A percentile compares a stretch with the other conserved stretches of the same genome.
phyloP scores from a whole-genome alignment of 495 filamentous ascomycete genomes.

The Penicillium manginii region DNA sequence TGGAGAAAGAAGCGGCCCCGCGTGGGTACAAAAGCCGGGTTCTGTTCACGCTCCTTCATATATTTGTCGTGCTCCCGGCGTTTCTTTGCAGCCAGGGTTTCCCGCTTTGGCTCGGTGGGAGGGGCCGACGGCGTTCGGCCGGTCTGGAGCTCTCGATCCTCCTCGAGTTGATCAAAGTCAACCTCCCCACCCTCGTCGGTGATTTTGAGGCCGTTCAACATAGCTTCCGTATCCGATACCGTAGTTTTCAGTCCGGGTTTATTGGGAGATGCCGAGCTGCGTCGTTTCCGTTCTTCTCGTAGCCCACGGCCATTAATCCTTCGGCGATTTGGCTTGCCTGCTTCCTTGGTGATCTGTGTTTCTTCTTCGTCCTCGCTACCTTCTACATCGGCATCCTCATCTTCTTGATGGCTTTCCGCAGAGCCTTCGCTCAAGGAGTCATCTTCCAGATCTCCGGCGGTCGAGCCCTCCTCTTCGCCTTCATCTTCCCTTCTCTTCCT shows the following conservation, averaged over 20 bases:
- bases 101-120: conserved; percentile 41
- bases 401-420: conserved; percentile 72
- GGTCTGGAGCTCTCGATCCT: conserved; percentile 32
- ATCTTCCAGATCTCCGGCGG: conserved; percentile 71
- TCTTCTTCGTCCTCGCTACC: conserved; percentile 77
- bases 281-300: conserved; percentile 29
- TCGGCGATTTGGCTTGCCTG: conserved; percentile 43
- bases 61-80: conserved; percentile 90
- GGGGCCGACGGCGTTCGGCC: conserved; percentile 46
- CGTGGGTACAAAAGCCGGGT: conserved; percentile 94
- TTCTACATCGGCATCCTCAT: conserved; percentile 72
- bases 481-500: conserved; percentile 78
- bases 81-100: conserved; percentile 66
- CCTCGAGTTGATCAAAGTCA: conserved; percentile 66
- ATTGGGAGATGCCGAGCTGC: conserved; percentile 29
- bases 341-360: conserved; percentile 50
- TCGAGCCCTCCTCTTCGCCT: conserved; percentile 68
- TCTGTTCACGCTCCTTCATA: conserved; percentile 80
- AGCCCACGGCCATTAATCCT: conserved; percentile 39
- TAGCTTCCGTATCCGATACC: conserved; percentile 77
- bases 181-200: conserved; percentile 62
- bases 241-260: conserved; percentile 38
- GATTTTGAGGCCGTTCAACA: conserved; percentile 83
- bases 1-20: conserved; percentile 96
- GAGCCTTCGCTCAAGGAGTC: conserved; percentile 85